These are phyloP conservation scores for Acarospora socialis DNA, from an alignment of 2,329 filamentous ascomycete genomes.

Conservation along the genomic window DNA sequence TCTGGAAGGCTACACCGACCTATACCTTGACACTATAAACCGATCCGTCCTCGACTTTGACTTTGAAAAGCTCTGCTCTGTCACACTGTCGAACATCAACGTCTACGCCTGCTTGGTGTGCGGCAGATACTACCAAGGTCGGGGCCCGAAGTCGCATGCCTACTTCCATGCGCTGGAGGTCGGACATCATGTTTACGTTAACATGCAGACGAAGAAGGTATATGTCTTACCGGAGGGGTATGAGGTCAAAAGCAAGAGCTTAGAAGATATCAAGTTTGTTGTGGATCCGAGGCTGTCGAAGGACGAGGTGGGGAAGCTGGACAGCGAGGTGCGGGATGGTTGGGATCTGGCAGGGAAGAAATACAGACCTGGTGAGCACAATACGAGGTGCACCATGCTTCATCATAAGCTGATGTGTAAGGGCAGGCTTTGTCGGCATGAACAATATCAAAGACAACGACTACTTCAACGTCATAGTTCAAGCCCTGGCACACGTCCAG, in stretches of 20 bases:
- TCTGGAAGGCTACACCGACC: conserved; percentile 77
- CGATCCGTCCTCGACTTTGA: conserved; percentile 90
- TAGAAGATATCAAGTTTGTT: conserved; percentile 97
- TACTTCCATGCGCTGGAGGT: conserved; percentile 96
- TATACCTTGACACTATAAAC: conserved; percentile 96
- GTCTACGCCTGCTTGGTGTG: conserved; percentile 96
- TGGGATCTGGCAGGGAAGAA: conserved; percentile 72
- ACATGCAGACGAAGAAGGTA: conserved; percentile 84
- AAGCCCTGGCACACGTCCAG: conserved; percentile 77
- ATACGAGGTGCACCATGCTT: conserved; percentile 1
- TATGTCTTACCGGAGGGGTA: conserved; percentile 93
- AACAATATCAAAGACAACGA: conserved; percentile 99
- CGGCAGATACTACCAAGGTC: conserved; percentile 93
- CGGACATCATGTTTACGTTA: conserved; percentile 94
- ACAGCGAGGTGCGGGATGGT: conserved; percentile 44
- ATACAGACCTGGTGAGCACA: conserved; percentile 56
- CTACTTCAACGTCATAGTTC: conserved; percentile 90
- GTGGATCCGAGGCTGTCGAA: conserved; percentile 78
- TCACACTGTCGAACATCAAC: conserved; percentile 95
- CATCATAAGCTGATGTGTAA: conserved; percentile 2
- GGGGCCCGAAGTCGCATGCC: conserved; percentile 85
- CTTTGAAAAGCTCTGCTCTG: conserved; percentile 95
- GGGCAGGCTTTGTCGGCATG: conserved; percentile 73
- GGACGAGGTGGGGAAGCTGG: conserved; percentile 65
- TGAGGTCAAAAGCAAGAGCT: conserved; percentile 83